These are phyloP conservation scores for Aspergillus piperis DNA, from an alignment of 2,329 filamentous ascomycete species.

Conservation along the genomic window DNA sequence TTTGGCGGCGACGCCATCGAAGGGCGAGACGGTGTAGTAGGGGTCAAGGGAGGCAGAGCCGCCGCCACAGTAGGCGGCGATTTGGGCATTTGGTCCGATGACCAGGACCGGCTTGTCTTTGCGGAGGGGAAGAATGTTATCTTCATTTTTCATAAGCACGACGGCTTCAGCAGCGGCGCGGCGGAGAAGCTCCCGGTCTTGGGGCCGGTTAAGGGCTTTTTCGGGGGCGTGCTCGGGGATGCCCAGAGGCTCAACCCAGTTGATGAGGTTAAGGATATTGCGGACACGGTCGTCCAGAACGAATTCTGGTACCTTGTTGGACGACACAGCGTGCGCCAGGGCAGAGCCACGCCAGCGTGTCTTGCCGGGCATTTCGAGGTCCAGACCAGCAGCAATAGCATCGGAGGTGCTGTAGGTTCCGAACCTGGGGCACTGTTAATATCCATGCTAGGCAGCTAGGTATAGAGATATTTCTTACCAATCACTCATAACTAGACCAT, in stretches of 20 bases:
- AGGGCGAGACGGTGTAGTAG: constrained; percentile 49
- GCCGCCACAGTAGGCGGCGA: constrained; percentile 58
- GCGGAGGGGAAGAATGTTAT: constrained; percentile 59
- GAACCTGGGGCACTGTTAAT: constrained; percentile 34
- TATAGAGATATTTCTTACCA: constrained; percentile 33
- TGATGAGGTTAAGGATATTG: constrained; percentile 61
- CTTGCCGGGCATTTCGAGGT: constrained; percentile 52
- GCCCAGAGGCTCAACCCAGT: constrained; percentile 56
- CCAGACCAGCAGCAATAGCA: constrained; percentile 48
- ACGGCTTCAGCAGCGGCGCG: constrained; percentile 68
- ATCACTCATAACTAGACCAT: constrained; percentile 51
- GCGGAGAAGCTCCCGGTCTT: constrained; percentile 65
- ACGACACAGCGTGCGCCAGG: constrained; percentile 50
- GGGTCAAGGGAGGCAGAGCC: constrained; percentile 60
- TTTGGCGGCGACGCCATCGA: constrained; percentile 44
- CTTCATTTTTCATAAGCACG: constrained; percentile 73
- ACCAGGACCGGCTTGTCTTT: constrained; percentile 51
- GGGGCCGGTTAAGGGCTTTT: constrained; percentile 57
- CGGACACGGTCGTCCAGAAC: constrained; percentile 61
- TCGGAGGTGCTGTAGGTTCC: constrained; percentile 50
- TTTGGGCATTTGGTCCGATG: constrained; percentile 57
- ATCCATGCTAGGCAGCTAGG: no score
- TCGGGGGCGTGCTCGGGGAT: constrained; percentile 60
- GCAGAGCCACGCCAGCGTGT: constrained; percentile 45
- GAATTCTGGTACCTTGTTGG: constrained; percentile 58